These are phyloP conservation scores for Rubia tinctorum DNA, from an alignment of 305 asterid species.

Conservation along the genomic window DNA sequence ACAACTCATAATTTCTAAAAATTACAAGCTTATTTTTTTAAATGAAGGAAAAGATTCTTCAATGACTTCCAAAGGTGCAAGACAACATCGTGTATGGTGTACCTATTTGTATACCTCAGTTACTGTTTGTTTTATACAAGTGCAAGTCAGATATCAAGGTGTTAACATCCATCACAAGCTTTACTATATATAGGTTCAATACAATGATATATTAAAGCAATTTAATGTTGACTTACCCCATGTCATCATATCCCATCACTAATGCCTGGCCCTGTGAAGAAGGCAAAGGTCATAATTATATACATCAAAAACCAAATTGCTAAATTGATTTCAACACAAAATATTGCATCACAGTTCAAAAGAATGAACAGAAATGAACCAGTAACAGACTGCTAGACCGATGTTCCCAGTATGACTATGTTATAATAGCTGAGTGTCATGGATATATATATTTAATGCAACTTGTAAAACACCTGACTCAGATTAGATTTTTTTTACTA, in stretches of 20 bases:
- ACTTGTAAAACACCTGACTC: neutral
- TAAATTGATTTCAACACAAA: conserved; percentile 2
- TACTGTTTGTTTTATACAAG: neutral
- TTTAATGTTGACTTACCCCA: conserved; percentile 71
- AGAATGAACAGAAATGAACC: neutral
- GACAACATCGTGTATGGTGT: neutral
- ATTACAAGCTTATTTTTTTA: neutral
- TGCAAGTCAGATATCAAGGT: neutral
- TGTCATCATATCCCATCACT: conserved; percentile 98
- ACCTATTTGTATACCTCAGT: neutral
- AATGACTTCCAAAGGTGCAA: neutral
- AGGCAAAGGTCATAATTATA: conserved; percentile 10
- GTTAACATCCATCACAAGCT: neutral
- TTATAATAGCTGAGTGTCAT: neutral
- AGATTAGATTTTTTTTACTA: neutral
- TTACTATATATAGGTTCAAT: neutral
- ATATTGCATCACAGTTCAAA: neutral
- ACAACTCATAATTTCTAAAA: neutral
- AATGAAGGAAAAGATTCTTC: neutral
- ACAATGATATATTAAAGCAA: neutral
- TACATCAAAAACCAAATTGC: neutral
- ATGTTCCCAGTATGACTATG: neutral
- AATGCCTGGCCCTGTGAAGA: conserved; percentile 94
- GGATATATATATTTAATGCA: neutral
- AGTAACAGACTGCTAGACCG: neutral